Evolutionary conservation across 2,329 filamentous ascomycete genomes (phyloP), one percentile per base, ranked within the genome.

Genomic region (Raffaelea arxii): DNA sequence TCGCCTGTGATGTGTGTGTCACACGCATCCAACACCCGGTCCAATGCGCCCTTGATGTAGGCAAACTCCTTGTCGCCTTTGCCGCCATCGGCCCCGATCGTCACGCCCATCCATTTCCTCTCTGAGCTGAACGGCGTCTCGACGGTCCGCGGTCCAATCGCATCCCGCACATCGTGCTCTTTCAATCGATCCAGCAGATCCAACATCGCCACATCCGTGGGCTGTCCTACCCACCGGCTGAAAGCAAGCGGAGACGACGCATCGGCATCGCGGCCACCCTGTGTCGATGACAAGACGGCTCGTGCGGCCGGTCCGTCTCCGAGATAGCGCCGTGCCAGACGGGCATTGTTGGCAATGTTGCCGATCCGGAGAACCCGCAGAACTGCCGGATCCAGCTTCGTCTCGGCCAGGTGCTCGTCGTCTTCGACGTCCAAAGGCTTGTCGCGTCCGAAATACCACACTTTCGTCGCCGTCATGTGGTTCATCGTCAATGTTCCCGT

Each of bases 61-160:
- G 88, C 90, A 54, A 88, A 82, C 57, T 94, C 86, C 51, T 81
- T 80, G 32, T 84, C 81, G 46, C 70, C 68, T 49, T 70, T 72
- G 25, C 70, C 66, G 24, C 67, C 24, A 25, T 78, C 73, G 21
- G 72, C 69, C 38, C 80, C 80, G 55, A 96, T 86, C 2, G 89
- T 84, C 24, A 96, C 90, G 27, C 94, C 94, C 94, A 98, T 98
- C 91, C 91, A 98, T 65, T 98, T 98, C 48, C 91, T 79, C 61
- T 95, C 89, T 1, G 92, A 98, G 61, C 91, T 97, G 65, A 98
- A 98, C 0, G 92, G 90, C 0, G 87, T 90, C 63, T 98, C 92
- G 38, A 81, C 80, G 25, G 84, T 78, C 42, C 91, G 84, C 25
- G 77, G 75, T n/a, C 89, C 89, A 46, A 95, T 79, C 10, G 86